Base-by-base conservation (phyloP, 148 eudicot genomes). In the Rhododendron mucronatum region DNA sequence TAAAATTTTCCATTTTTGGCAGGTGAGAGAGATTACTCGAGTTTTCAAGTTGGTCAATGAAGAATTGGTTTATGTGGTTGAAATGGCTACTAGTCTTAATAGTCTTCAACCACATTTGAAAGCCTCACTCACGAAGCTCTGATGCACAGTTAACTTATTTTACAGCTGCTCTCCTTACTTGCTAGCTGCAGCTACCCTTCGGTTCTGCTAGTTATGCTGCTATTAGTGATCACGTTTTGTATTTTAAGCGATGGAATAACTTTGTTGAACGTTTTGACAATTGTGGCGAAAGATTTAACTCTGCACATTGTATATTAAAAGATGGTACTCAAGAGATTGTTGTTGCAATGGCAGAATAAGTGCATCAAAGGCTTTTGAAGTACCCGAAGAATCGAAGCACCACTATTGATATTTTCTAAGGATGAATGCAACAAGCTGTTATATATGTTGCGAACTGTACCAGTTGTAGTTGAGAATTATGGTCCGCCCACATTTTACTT, bases 1-100 rank as follows among this genome's bases (percentile, higher is more conserved):
- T 86, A 55, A 74, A 76, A 3, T 9, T 47, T 45, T 84, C 41
- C 7, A 15, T 80, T 51, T 65, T 85, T 76, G 73, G 75, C 92
- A 92, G 93, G 93, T 92, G 71, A 90, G 65, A 79, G 89, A 88
- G 90, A 92, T 92, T 53, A 81, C 88, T 78, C 87, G 93, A 82
- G 88, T 85, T 81, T 92, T 90, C 78, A 89, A 90, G 82, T 7
- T 92, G 87, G 89, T 76, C 30, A 75, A 86, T 65, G 92, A 87
- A 26, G 93, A 89, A 81, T 65, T 92, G 18, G 63, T 85, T 65
- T 92, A 92, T 30, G 90, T 67, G 48, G 92, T 92, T 85, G 90
- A 88, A 63, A 92, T 92, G 93, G 89, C 90, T 23, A 92, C 93
- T 28, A 86, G 82, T 81, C 80, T 81, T 50, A 88, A 87, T 20